A percentile compares a stretch with the other conserved stretches of the same genome.
Conservation (phyloP, 371 early-diverging fungal species). For the Haplosporangium sp. region DNA sequence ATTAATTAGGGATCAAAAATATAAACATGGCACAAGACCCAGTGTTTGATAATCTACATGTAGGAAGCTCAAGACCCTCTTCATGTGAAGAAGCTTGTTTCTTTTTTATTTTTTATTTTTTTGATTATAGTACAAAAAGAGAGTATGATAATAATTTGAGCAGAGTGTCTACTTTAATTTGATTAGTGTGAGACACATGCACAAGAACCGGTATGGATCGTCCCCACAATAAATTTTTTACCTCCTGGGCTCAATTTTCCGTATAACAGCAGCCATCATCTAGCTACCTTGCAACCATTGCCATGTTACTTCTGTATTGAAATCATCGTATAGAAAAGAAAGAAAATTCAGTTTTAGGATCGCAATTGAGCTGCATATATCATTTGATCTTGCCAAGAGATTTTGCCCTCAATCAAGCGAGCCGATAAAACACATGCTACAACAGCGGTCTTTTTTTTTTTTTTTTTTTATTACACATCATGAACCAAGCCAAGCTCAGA, state of each 20-base stretch:
- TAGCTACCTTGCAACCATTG: no score
- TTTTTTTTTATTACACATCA: background rate
- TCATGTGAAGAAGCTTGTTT: background rate
- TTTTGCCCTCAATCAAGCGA: background rate
- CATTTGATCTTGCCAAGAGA: background rate
- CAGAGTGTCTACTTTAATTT: background rate
- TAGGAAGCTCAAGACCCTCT: no score
- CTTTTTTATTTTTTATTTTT: no score
- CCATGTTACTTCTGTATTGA: no score
- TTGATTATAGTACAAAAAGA: background rate
- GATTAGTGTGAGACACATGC: background rate
- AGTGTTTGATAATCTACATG: no score
- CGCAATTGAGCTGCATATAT: no score
- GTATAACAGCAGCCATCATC: no score
- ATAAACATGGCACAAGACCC: no score
- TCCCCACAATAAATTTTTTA: background rate
- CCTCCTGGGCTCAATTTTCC: background rate
- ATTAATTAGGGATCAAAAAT: no score
- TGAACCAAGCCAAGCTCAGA: background rate
- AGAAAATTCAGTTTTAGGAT: no score
- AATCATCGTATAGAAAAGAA: no score
- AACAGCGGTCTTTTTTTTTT: background rate
- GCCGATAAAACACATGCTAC: background rate
- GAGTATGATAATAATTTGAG: background rate
- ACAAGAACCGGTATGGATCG: background rate